Conservation (phyloP, 2,329 filamentous ascomycete species). For the Cordyceps javanica region DNA sequence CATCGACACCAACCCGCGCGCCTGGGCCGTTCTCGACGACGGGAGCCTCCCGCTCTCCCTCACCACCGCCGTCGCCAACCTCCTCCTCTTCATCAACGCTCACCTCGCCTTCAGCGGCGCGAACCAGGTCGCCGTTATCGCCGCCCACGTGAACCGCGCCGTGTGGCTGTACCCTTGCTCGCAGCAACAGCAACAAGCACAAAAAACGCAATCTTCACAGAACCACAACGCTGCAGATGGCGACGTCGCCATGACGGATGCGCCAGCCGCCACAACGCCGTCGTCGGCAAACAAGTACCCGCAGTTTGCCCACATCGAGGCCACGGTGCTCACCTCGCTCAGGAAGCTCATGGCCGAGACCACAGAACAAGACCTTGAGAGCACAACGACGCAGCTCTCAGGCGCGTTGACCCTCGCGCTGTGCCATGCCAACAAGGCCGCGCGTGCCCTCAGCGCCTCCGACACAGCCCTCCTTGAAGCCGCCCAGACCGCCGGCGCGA, state of each 20-base stretch:
- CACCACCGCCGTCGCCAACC: constrained; percentile 75
- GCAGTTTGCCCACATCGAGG: constrained; percentile 81
- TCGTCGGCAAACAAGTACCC: constrained; percentile 80
- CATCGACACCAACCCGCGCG: constrained; percentile 92
- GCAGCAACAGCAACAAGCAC: constrained; percentile 21
- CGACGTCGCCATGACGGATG: constrained; percentile 54
- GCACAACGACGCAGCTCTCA: constrained; percentile 78
- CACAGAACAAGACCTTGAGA: constrained; percentile 56
- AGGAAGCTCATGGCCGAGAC: constrained; percentile 67
- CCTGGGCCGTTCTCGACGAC: constrained; percentile 74
- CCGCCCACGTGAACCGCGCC: constrained; percentile 79
- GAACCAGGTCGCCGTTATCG: constrained; percentile 88
- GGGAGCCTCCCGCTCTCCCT: constrained; percentile 70
- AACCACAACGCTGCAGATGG: constrained; percentile 24
- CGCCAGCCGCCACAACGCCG: constrained; percentile 30
- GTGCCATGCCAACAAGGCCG: constrained; percentile 81
- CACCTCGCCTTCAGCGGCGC: constrained; percentile 91
- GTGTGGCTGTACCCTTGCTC: constrained; percentile 77
- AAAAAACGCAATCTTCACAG: constrained; percentile 9
- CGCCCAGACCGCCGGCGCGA: constrained; percentile 26
- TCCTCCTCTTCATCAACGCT: constrained; percentile 94
- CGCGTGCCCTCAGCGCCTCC: constrained; percentile 56
- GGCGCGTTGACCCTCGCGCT: constrained; percentile 87
- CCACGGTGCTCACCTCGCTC: constrained; percentile 69
- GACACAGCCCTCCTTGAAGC: constrained; percentile 36